Conservation (phyloP, 179 eudicot species). For the Nepenthes alata region DNA sequence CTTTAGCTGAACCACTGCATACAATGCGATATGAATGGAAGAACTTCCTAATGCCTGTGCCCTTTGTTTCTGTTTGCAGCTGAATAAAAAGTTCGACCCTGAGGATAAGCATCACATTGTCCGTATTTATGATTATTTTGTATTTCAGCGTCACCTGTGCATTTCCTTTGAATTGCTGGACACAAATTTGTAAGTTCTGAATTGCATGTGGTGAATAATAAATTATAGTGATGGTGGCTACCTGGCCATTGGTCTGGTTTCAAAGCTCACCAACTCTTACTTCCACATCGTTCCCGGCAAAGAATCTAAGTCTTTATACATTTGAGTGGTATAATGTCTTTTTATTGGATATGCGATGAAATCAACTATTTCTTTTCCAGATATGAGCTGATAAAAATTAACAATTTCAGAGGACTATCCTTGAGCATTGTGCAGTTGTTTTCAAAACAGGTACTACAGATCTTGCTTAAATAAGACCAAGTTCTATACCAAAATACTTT, state of each 20-base stretch:
- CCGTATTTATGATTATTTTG: constrained; percentile 89
- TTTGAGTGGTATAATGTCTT: too few relatives aligned
- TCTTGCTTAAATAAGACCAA: background rate
- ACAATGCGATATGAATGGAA: background rate
- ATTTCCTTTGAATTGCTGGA: constrained; percentile 87
- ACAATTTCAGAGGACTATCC: constrained; percentile 72
- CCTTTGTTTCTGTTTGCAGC: constrained; percentile 32
- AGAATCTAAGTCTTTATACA: too few relatives aligned
- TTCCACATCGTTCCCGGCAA: too few relatives aligned
- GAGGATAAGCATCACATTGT: constrained; percentile 96
- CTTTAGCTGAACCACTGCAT: background rate
- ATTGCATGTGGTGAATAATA: background rate
- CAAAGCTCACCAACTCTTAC: too few relatives aligned
- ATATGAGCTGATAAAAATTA: constrained; percentile 85
- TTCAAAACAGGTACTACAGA: constrained; percentile 73
- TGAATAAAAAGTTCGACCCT: constrained; percentile 87
- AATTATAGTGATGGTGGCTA: background rate
- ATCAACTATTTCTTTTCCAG: constrained; percentile 21
- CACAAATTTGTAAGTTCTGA: constrained; percentile 66
- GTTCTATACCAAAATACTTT: background rate
- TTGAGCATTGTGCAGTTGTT: constrained; percentile 89
- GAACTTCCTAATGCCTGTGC: background rate
- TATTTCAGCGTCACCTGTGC: constrained; percentile 80
- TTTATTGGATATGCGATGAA: too few relatives aligned
- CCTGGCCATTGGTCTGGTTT: background rate